A percentile compares a stretch with the other conserved stretches of the same genome.
Evolutionary conservation across 805 yeast genomes (phyloP).

Genomic region (Yarrowia sp.): DNA sequence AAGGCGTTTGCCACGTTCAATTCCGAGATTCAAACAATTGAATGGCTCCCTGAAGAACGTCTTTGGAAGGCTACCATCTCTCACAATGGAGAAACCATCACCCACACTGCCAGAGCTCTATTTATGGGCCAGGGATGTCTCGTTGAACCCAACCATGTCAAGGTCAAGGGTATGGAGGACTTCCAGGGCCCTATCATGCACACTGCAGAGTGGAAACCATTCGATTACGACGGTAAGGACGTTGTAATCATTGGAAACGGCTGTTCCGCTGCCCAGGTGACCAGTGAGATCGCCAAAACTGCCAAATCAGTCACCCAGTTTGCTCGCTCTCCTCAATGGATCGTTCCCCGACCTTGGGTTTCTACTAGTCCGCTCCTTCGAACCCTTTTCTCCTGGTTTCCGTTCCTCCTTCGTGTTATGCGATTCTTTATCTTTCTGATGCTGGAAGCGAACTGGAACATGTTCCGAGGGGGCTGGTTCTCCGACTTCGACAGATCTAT

Average conservation of each 20-base stretch:
- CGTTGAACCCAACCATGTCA: slow-evolving; percentile 39
- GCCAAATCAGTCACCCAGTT: slow-evolving; percentile 41
- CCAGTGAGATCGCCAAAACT: slow-evolving; percentile 30
- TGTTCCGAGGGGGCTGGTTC: slow-evolving; percentile 39
- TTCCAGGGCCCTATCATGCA: slow-evolving; percentile 41
- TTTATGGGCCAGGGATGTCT: slow-evolving; percentile 41
- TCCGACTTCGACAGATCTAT: slow-evolving; percentile 5
- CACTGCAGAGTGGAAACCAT: slow-evolving; percentile 42
- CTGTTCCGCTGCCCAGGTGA: slow-evolving; percentile 40
- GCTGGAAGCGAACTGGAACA: slow-evolving; percentile 38
- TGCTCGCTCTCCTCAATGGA: slow-evolving; percentile 42
- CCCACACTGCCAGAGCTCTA: slow-evolving; percentile 38
- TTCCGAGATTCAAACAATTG: slow-evolving; percentile 27
- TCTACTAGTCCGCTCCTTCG: slow-evolving; percentile 4
- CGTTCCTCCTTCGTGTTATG: slow-evolving; percentile 25
- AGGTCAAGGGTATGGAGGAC: slow-evolving; percentile 40
- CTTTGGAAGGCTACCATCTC: slow-evolving; percentile 40
- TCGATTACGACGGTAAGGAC: slow-evolving; percentile 39
- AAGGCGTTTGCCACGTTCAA: slow-evolving; percentile 32
- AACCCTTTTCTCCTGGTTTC: slow-evolving; percentile 2
- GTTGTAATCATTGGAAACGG: slow-evolving; percentile 40
- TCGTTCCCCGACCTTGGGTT: slow-evolving; percentile 39
- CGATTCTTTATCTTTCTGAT: slow-evolving; percentile 38
- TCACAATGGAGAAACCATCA: slow-evolving; percentile 25
- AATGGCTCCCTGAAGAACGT: slow-evolving; percentile 39